Conservation (phyloP, 768 basidiomycete species). For the Cystobasidium onofrii region DNA sequence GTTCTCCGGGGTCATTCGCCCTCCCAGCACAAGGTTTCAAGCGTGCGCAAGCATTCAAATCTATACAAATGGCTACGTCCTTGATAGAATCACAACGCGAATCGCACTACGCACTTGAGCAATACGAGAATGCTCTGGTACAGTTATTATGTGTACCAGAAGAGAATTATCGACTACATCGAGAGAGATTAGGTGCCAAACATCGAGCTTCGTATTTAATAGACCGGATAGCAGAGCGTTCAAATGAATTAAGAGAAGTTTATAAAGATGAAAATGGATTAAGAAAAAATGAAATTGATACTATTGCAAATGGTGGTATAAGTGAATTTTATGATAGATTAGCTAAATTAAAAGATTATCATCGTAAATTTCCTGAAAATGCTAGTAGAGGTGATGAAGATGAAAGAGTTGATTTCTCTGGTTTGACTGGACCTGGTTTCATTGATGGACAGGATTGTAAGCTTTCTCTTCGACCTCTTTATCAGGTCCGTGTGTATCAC, state of each 20-base stretch:
- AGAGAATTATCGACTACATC: conserved; percentile 26
- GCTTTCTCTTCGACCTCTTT: conserved; percentile 45
- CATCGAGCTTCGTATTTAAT: conserved; percentile 87
- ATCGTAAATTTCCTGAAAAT: conserved; percentile 83
- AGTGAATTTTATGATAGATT: conserved; percentile 93
- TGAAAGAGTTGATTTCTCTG: conserved; percentile 57
- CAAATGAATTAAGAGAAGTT: conserved; percentile 28
- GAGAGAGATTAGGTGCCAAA: conserved; percentile 55
- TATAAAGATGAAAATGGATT: conserved; percentile 32
- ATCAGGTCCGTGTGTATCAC: too few species aligned
- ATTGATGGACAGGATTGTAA: conserved; percentile 75
- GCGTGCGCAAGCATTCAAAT: neutral
- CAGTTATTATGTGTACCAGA: conserved; percentile 39
- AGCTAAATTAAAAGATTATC: conserved; percentile 90
- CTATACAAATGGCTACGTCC: conserved; percentile 48
- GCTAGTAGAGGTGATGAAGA: conserved; percentile 27
- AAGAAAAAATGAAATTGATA: conserved; percentile 38
- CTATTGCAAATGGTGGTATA: conserved; percentile 52
- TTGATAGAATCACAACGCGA: conserved; percentile 88
- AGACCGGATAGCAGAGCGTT: conserved; percentile 59
- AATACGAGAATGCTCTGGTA: conserved; percentile 77
- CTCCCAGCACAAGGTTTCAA: neutral
- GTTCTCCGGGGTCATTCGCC: neutral
- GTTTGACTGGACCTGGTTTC: conserved; percentile 58
- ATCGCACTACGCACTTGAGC: conserved; percentile 90